Percentiles rank a stretch among this genome's conserved stretches.
These are phyloP conservation scores for Alternaria novae-zelandiae DNA, from an alignment of 2,329 filamentous ascomycete species.

Conservation along the genomic window DNA sequence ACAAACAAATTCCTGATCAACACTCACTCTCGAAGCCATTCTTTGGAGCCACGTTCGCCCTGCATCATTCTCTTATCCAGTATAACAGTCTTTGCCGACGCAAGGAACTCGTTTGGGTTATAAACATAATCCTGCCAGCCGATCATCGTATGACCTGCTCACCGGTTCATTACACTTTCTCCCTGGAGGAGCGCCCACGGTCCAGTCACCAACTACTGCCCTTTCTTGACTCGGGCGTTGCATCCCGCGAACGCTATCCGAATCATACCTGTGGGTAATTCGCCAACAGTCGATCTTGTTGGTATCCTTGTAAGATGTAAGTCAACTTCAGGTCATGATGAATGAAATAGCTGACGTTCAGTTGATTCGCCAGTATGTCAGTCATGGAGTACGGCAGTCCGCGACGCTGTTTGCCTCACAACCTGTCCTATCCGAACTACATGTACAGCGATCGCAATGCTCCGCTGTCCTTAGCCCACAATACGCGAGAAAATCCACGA, in stretches of 20 bases:
- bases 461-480: conserved; percentile 24
- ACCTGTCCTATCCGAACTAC: conserved; percentile 18
- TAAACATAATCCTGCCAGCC: conserved; percentile 21
- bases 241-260: not conserved
- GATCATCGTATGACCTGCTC: conserved; percentile 11
- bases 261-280: not conserved
- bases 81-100: not conserved
- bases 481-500: conserved; percentile 31
- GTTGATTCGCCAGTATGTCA: conserved; percentile 12
- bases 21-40: not conserved
- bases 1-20: conserved; percentile 9
- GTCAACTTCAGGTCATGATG: not conserved
- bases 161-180: not conserved
- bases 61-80: not conserved
- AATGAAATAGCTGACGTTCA: not conserved
- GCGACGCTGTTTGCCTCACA: conserved; percentile 25
- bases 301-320: not conserved
- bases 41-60: conserved; percentile 14
- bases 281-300: not conserved
- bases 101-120: conserved; percentile 17
- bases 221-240: not conserved
- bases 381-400: conserved; percentile 19
- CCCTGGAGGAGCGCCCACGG: conserved; percentile 2
- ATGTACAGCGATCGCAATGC: conserved; percentile 34
- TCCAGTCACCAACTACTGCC: not conserved